phyloP scores from a whole-genome alignment of 169 alveolate genomes.

The Eimeria necatrix region DNA sequence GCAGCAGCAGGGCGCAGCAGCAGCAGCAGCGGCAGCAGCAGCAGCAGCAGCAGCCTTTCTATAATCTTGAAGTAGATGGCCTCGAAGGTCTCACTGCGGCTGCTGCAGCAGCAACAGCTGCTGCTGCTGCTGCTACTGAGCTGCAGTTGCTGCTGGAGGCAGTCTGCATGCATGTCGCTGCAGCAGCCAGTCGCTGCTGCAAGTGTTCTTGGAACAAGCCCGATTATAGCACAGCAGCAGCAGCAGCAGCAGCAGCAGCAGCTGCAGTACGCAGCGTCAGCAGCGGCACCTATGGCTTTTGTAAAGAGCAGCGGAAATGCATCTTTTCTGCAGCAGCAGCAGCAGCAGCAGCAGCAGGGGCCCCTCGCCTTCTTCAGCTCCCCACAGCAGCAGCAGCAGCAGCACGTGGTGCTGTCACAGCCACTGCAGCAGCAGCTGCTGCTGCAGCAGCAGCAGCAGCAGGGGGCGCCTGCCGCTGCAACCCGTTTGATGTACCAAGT shows the following conservation, averaged over 20 bases:
- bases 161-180: not conserved
- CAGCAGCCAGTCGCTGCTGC: conserved; percentile 7
- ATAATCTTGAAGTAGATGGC: not conserved
- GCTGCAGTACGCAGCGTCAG: not conserved
- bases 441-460: conserved; percentile 26
- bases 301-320: not conserved
- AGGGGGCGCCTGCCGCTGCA: not conserved
- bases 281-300: not conserved
- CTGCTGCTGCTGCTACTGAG: conserved; percentile 11
- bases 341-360: not conserved
- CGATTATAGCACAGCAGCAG: not conserved
- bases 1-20: not conserved
- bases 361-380: not conserved
- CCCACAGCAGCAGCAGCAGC: not conserved
- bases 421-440: not conserved
- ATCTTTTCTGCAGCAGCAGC: conserved; percentile 16
- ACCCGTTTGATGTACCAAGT: conserved; percentile 24
- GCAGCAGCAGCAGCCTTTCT: not conserved
- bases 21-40: conserved; percentile 4
- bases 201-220: not conserved
- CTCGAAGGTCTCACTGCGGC: not conserved
- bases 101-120: not conserved
- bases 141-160: conserved; percentile 23
- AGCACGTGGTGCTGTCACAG: too few relatives aligned
- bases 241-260: conserved; percentile 36